phyloP scores from a whole-genome alignment of 2,329 filamentous ascomycete genomes.

The Nannizziopsis arthrosporioides region DNA sequence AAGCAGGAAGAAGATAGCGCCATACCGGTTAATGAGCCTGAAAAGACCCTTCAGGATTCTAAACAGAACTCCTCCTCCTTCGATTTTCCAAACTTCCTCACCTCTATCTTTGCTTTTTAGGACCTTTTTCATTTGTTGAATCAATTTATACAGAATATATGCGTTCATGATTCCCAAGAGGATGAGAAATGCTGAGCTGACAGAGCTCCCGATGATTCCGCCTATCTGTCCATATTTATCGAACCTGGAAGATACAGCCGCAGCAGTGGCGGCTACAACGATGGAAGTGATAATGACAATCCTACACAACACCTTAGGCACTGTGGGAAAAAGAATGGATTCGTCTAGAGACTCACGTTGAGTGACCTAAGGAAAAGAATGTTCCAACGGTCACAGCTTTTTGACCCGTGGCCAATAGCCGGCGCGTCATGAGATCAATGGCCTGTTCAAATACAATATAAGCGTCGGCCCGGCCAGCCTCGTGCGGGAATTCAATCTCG shows the following conservation, averaged over 20 bases:
- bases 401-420: slow-evolving; percentile 74
- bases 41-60: slow-evolving; percentile 64
- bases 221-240: slow-evolving; percentile 68
- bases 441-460: slow-evolving; percentile 38
- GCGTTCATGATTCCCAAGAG: slow-evolving; percentile 71
- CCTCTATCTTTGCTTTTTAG: slow-evolving; percentile 40
- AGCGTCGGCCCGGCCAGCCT: neutral
- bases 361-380: slow-evolving; percentile 88
- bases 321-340: neutral
- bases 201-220: slow-evolving; percentile 77
- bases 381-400: slow-evolving; percentile 84
- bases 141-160: slow-evolving; percentile 70
- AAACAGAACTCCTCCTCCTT: slow-evolving; percentile 66
- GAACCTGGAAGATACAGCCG: slow-evolving; percentile 69
- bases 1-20: neutral
- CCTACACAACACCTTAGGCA: slow-evolving; percentile 20
- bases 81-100: slow-evolving; percentile 51
- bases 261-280: slow-evolving; percentile 80
- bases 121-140: slow-evolving; percentile 54
- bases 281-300: slow-evolving; percentile 85
- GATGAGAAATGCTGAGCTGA: slow-evolving; percentile 73
- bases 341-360: slow-evolving; percentile 44
- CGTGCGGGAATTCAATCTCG: neutral
- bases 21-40: slow-evolving; percentile 49
- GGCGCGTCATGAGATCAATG: slow-evolving; percentile 88